phyloP scores from a whole-genome alignment of 768 basidiomycete genomes.

The Boletus insuetus region DNA sequence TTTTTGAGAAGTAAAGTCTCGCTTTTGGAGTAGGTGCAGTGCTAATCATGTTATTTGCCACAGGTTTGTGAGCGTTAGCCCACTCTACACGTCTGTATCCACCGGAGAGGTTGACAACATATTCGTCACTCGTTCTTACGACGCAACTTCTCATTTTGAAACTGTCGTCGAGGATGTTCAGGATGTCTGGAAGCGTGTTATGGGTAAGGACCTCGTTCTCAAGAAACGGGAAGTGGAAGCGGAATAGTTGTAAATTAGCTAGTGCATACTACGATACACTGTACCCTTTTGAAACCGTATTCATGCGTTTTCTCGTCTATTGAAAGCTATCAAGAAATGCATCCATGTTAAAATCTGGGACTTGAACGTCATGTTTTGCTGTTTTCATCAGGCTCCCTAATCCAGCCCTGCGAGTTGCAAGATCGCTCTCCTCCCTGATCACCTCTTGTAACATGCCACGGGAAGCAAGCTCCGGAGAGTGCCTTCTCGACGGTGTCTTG shows the following conservation, averaged over 20 bases:
- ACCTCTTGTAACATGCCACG: slow-evolving; percentile 27
- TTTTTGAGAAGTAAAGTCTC: slow-evolving; percentile 81
- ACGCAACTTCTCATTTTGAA: slow-evolving; percentile 98
- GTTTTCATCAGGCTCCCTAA: slow-evolving; percentile 85
- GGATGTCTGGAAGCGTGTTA: slow-evolving; percentile 91
- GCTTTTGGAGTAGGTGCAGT: not conserved
- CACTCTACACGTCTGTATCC: slow-evolving; percentile 86
- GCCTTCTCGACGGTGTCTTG: slow-evolving; percentile 52
- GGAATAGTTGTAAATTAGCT: slow-evolving; percentile 34
- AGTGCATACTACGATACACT: slow-evolving; percentile 3
- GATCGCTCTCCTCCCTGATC: slow-evolving; percentile 51
- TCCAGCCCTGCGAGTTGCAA: slow-evolving; percentile 64
- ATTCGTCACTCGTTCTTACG: slow-evolving; percentile 96
- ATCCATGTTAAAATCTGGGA: slow-evolving; percentile 86
- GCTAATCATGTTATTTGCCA: slow-evolving; percentile 6
- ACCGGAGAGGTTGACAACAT: slow-evolving; percentile 83
- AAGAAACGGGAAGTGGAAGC: slow-evolving; percentile 82
- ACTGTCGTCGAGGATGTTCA: slow-evolving; percentile 97
- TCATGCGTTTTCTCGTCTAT: not conserved
- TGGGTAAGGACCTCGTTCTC: slow-evolving; percentile 73
- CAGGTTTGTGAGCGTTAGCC: slow-evolving; percentile 88
- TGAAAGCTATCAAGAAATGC: slow-evolving; percentile 51
- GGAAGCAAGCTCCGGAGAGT: slow-evolving; percentile 43
- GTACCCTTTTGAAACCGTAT: slow-evolving; percentile 13
- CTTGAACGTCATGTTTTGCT: slow-evolving; percentile 83